Evolutionary conservation across 2,329 filamentous ascomycete genomes (phyloP).

Genomic region (Trichoderma guizhouense): DNA sequence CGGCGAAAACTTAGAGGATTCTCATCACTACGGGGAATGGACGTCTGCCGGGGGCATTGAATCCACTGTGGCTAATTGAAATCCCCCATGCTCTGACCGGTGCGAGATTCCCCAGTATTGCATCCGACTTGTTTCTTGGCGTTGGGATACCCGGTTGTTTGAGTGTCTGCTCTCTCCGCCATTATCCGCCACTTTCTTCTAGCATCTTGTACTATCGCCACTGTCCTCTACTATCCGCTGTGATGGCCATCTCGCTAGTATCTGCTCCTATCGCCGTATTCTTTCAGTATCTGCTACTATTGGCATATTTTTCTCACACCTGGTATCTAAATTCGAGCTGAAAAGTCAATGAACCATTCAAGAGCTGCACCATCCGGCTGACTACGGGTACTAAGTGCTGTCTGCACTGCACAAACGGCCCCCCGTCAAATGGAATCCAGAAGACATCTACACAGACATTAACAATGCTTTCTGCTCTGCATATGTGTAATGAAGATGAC

Average conservation of each 20-base stretch:
- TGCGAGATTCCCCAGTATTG: not conserved
- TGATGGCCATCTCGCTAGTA: too few species aligned
- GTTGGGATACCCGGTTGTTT: not conserved
- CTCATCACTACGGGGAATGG: not conserved
- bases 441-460: not conserved
- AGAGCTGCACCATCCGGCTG: too few species aligned
- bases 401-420: not conserved
- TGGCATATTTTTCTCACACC: too few species aligned
- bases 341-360: too few species aligned
- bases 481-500: not conserved
- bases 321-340: too few species aligned
- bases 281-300: too few species aligned
- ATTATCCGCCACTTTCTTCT: too few species aligned
- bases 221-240: too few species aligned
- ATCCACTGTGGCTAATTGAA: not conserved
- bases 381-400: too few species aligned
- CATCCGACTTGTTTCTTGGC: not conserved
- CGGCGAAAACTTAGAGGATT: not conserved
- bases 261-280: too few species aligned
- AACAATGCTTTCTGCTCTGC: too few species aligned
- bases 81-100: not conserved
- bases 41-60: not conserved
- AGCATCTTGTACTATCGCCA: too few species aligned
- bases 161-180: not conserved
- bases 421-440: not conserved